These are phyloP conservation scores for Theobroma cacao DNA, from an alignment of 345 rosid species.

Conservation along the genomic window DNA sequence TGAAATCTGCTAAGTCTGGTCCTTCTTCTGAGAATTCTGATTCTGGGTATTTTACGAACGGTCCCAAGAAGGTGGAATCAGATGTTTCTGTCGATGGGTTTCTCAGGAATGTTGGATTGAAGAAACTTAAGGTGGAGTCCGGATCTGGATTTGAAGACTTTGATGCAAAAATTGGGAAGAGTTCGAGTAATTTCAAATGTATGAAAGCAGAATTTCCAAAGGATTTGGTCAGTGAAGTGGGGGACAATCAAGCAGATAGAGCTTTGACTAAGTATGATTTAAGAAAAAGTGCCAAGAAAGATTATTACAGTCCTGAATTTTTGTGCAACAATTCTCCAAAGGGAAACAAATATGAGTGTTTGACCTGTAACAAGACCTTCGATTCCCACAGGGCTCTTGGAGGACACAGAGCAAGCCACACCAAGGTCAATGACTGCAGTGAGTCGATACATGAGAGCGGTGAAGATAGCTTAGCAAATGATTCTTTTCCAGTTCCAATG, in stretches of 20 bases:
- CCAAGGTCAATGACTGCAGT: slow-evolving; percentile 28
- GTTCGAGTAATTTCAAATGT: slow-evolving; percentile 34
- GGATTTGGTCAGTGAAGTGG: slow-evolving; percentile 19
- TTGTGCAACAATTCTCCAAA: slow-evolving; percentile 27
- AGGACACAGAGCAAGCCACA: slow-evolving; percentile 31
- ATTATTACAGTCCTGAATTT: slow-evolving; percentile 25
- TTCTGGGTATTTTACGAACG: slow-evolving; percentile 67
- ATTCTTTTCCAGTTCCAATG: slow-evolving; percentile 38
- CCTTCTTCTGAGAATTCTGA: slow-evolving; percentile 52
- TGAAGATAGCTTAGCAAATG: slow-evolving; percentile 48
- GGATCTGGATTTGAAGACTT: slow-evolving; percentile 40
- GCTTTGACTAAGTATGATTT: slow-evolving; percentile 38
- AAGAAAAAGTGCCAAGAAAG: slow-evolving; percentile 40
- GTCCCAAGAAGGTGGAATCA: slow-evolving; percentile 60
- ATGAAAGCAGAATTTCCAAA: slow-evolving; percentile 31
- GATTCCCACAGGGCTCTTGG: slow-evolving; percentile 24
- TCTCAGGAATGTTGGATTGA: slow-evolving; percentile 28
- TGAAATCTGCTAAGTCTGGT: slow-evolving; percentile 31
- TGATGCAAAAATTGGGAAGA: slow-evolving; percentile 34
- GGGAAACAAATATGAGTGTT: slow-evolving; percentile 38
- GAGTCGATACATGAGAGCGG: slow-evolving; percentile 49
- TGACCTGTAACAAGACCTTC: slow-evolving; percentile 28
- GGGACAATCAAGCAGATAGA: slow-evolving; percentile 30
- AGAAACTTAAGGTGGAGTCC: slow-evolving; percentile 32
- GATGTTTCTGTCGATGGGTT: slow-evolving; percentile 53